Evolutionary conservation across 108 stramenopile species (phyloP), one percentile per base, ranked within the genome.

Genomic region (Stephanodiscus minutulus): DNA sequence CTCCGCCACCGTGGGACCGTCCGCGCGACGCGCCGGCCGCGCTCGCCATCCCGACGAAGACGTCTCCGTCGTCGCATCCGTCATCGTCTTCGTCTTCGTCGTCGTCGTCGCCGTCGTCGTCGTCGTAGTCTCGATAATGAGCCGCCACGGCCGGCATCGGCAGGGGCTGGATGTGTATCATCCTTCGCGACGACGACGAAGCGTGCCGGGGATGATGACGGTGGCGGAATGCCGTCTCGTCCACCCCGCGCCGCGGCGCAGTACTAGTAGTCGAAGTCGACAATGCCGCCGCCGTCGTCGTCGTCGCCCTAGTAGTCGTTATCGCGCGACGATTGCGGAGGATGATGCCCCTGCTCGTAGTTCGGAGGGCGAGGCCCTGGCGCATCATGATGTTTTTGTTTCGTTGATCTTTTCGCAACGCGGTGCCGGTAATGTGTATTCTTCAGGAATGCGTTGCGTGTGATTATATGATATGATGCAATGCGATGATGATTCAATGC

Each of bases 101-200:
- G 28, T 59, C 54, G 36, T 41, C 25, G 12, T 76, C 37, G 25
- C 64, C 66, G 17, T 53, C 5, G 25, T 27, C 66, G 53, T 54
- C 67, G 57, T 68, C 41, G 46, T 57, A 46, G 1, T 57, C 17
- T 18, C 58, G 41, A 52, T 50, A 57, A 41, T 33, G 33, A 46
- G 41, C 24, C n/a, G 76, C 76, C 33, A 77, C 68, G n/a, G 76
- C 76, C 17, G 76, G 69, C 68, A 77, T 59, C 11, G 76, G 76
- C 46, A 70, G 36, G 10, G 76, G 76, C 37, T 77, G 76, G 49
- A 77, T 64, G 31, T 77, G 76, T 44, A 77, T 69, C 55, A 77
- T 69, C 55, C 25, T 20, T 3, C 59, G 24, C 0, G 24, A 33
- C 12, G 27, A 29, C 0, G 29, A 31, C 29, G 55, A 17, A 5